Percentiles rank a stretch among this genome's conserved stretches.
These are phyloP conservation scores for Posidonia australis DNA, from an alignment of 106 monocot species.

Conservation along the genomic window DNA sequence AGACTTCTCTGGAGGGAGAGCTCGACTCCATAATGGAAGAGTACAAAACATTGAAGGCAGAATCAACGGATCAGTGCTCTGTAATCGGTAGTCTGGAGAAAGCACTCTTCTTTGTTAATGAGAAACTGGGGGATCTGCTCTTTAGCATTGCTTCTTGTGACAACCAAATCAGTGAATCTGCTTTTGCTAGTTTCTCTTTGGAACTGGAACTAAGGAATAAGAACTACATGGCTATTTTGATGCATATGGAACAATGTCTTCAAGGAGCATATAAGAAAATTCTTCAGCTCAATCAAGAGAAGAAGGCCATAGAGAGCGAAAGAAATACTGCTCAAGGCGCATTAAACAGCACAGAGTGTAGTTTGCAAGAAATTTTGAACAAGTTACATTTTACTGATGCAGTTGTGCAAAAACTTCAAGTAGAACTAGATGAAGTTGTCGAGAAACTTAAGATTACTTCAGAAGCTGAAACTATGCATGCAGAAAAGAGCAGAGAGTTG, in stretches of 20 bases:
- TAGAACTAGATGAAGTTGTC: conserved; percentile 40
- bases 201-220: conserved; percentile 21
- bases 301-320: conserved; percentile 30
- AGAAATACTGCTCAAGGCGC: conserved; percentile 24
- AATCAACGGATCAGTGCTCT: conserved; percentile 26
- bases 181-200: conserved; percentile 16
- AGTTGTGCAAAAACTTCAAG: conserved; percentile 29
- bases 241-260: conserved; percentile 36
- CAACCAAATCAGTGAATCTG: conserved; percentile 17
- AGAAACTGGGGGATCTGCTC: conserved; percentile 28
- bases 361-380: conserved; percentile 26
- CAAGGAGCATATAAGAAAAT: conserved; percentile 24
- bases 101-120: conserved; percentile 21
- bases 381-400: conserved; percentile 43
- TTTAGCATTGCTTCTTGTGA: conserved; percentile 20
- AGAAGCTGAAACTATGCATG: conserved; percentile 33
- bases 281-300: conserved; percentile 34
- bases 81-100: conserved; percentile 36
- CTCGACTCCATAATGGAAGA: conserved; percentile 24
- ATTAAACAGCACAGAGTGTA: conserved; percentile 29
- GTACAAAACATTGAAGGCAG: conserved; percentile 34
- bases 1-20: conserved; percentile 27
- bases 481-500: conserved; percentile 39
- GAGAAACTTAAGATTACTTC: conserved; percentile 38
- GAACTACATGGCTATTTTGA: conserved; percentile 29